A percentile compares a stretch with the other conserved stretches of the same genome.
Conservation (phyloP, 495 filamentous ascomycete species). For the Penicillium maclennaniae region DNA sequence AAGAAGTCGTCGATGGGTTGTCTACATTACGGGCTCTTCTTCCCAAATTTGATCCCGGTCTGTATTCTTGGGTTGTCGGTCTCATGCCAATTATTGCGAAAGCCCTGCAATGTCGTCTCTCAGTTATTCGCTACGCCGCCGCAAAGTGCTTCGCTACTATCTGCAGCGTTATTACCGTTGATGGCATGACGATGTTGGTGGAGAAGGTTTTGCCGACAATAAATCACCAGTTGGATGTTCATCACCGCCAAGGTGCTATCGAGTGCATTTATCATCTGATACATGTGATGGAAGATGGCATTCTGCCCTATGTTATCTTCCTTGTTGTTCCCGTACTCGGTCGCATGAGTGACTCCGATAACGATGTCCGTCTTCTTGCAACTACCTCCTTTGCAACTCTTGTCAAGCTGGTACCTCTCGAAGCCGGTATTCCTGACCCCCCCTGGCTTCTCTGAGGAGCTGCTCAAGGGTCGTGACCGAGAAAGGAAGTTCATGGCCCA, state of each 20-base stretch:
- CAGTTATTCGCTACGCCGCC: conserved; percentile 91
- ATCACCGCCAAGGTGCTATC: conserved; percentile 85
- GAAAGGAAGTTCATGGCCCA: conserved; percentile 96
- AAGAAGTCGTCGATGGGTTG: conserved; percentile 88
- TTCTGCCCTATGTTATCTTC: conserved; percentile 97
- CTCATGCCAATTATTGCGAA: conserved; percentile 85
- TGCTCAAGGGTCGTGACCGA: conserved; percentile 83
- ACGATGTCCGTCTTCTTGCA: conserved; percentile 87
- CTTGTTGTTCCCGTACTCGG: conserved; percentile 96
- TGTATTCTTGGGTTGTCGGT: conserved; percentile 72
- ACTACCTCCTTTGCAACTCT: conserved; percentile 96
- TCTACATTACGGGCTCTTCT: conserved; percentile 88
- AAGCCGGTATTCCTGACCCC: conserved; percentile 98
- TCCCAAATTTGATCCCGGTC: conserved; percentile 69
- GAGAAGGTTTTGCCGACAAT: conserved; percentile 89
- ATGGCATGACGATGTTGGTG: conserved; percentile 93
- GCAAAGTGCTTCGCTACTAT: conserved; percentile 97
- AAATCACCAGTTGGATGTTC: conserved; percentile 79
- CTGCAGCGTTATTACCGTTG: conserved; percentile 90
- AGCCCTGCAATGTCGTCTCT: conserved; percentile 78
- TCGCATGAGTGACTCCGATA: conserved; percentile 98
- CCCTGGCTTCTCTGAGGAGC: conserved; percentile 80
- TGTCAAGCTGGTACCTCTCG: conserved; percentile 97
- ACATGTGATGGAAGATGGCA: conserved; percentile 94
- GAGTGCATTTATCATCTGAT: conserved; percentile 95